Conservation (phyloP, 2,329 filamentous ascomycete genomes). For the Penicillium sp. region DNA sequence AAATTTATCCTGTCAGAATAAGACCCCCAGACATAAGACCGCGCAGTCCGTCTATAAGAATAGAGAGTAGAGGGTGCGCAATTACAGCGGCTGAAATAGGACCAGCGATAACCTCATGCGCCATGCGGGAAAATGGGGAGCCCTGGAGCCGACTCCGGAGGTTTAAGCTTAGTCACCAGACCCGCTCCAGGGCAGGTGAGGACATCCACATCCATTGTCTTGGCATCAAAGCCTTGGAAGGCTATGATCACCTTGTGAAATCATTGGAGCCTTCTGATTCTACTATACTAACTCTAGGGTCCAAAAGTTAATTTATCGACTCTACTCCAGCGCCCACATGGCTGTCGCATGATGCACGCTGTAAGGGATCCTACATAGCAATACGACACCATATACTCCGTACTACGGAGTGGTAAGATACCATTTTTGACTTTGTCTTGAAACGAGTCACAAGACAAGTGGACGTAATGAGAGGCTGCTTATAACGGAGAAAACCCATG, state of each 20-base stretch:
- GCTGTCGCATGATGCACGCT: constrained; percentile 9
- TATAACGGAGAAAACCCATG: background rate
- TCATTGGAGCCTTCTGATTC: background rate
- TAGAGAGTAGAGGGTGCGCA: constrained; percentile 1
- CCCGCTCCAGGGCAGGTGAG: background rate
- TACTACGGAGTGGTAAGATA: background rate
- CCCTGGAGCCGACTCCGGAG: background rate
- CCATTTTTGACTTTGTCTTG: background rate
- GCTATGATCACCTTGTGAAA: background rate
- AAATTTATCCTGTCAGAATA: constrained; percentile 3
- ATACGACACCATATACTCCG: background rate
- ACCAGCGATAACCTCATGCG: constrained; percentile 3
- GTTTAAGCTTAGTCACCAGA: constrained; percentile 5
- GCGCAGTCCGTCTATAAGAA: constrained; percentile 12
- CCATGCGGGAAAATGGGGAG: constrained; percentile 5
- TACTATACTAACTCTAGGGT: background rate
- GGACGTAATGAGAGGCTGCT: background rate
- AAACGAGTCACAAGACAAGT: background rate
- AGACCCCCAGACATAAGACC: constrained; percentile 5
- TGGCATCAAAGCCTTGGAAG: background rate
- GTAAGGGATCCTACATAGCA: background rate
- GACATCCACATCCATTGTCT: background rate
- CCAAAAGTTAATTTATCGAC: background rate
- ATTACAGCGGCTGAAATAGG: background rate
- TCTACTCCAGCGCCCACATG: constrained; percentile 8